These are phyloP conservation scores for Psophocarpus tetragonolobus DNA, from an alignment of 306 rosid species.

Conservation along the genomic window DNA sequence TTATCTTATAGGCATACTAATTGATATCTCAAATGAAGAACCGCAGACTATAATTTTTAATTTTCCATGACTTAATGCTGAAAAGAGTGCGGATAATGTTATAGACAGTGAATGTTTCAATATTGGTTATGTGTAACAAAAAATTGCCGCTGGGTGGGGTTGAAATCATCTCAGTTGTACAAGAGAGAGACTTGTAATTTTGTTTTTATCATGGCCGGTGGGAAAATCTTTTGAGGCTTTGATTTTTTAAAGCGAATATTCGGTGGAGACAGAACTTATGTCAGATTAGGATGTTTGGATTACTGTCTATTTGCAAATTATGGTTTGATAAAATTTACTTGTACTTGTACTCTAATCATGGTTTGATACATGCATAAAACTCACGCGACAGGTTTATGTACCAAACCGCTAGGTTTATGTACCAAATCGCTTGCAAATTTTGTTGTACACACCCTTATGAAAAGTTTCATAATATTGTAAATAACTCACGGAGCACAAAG, in stretches of 20 bases:
- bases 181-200: slow-evolving; percentile 29
- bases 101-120: not conserved
- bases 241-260: slow-evolving; percentile 25
- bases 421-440: too few relatives aligned
- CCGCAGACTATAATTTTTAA: not conserved
- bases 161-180: not conserved
- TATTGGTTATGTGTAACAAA: not conserved
- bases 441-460: too few relatives aligned
- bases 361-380: too few relatives aligned
- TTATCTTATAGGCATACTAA: not conserved
- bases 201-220: slow-evolving; percentile 25
- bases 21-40: not conserved
- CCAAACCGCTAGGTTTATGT: too few relatives aligned
- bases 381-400: too few relatives aligned
- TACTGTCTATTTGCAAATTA: not conserved
- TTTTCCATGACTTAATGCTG: not conserved
- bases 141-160: not conserved
- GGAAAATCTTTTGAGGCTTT: slow-evolving; percentile 16
- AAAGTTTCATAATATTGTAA: too few relatives aligned
- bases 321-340: not conserved
- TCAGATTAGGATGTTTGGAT: not conserved
- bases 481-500: too few relatives aligned
- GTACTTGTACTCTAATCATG: not conserved
- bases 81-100: not conserved
- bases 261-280: not conserved